Conservation (phyloP, 495 filamentous ascomycete species). For the Aspergillus indologenus region DNA sequence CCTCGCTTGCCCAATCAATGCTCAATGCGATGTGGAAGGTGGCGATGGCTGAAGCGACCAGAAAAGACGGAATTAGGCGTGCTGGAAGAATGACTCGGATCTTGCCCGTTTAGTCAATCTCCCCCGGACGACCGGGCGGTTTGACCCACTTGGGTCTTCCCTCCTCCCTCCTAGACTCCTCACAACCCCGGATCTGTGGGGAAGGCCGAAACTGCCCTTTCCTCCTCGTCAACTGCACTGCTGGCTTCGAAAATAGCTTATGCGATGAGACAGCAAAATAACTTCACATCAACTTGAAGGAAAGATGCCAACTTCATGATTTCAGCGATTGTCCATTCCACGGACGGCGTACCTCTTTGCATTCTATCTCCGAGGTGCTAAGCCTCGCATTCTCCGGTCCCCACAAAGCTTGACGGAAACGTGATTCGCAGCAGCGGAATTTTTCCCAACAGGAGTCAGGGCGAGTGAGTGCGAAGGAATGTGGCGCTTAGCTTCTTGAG, state of each 20-base stretch:
- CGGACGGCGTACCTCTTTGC: background rate
- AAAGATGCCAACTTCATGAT: too few relatives aligned
- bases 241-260: too few relatives aligned
- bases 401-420: background rate
- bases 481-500: background rate
- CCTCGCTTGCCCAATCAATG: too few relatives aligned
- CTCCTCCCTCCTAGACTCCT: too few relatives aligned
- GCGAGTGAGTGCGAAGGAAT: background rate
- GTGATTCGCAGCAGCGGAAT: background rate
- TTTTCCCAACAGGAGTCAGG: background rate
- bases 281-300: too few relatives aligned
- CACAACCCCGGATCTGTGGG: background rate
- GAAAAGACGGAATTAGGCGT: too few relatives aligned
- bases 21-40: too few relatives aligned
- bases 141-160: background rate
- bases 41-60: background rate
- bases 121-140: background rate
- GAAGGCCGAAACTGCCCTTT: background rate
- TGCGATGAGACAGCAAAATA: too few relatives aligned
- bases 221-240: too few relatives aligned
- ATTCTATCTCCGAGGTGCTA: background rate
- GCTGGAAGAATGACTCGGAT: too few relatives aligned
- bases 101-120: background rate
- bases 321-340: too few relatives aligned
- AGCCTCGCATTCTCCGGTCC: background rate